Evolutionary conservation across 1,139 yeast species (phyloP).

Genomic region (Arxiozyma telluris): DNA sequence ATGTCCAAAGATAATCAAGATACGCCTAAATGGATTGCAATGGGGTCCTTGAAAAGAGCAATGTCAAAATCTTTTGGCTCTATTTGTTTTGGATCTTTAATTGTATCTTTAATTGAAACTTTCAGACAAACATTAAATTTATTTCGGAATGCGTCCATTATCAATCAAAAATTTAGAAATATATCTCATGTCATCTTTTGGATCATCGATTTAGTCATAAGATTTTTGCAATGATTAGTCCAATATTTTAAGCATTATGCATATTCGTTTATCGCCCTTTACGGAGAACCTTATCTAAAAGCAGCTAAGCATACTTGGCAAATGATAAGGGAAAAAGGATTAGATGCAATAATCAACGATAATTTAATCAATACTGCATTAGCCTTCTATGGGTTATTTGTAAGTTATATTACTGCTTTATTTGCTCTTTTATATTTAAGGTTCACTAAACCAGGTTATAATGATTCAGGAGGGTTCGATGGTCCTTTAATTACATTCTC

Average conservation of each 20-base stretch:
- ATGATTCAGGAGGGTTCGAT: slow-evolving; percentile 54
- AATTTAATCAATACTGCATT: slow-evolving; percentile 71
- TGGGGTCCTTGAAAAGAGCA: slow-evolving; percentile 75
- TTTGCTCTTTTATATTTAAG: slow-evolving; percentile 63
- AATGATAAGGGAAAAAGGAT: slow-evolving; percentile 67
- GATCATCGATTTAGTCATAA: slow-evolving; percentile 51
- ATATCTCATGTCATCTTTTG: slow-evolving; percentile 49
- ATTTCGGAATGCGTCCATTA: slow-evolving; percentile 38
- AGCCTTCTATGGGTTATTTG: slow-evolving; percentile 60
- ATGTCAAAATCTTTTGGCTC: slow-evolving; percentile 86
- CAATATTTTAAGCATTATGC: slow-evolving; percentile 88
- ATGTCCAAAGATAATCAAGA: slow-evolving; percentile 71
- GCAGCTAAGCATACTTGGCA: slow-evolving; percentile 81
- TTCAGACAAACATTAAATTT: slow-evolving; percentile 36
- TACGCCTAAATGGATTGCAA: slow-evolving; percentile 69
- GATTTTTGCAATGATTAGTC: slow-evolving; percentile 68
- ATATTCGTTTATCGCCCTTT: slow-evolving; percentile 76
- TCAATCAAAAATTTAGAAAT: slow-evolving; percentile 43
- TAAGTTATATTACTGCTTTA: slow-evolving; percentile 60
- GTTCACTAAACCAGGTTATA: slow-evolving; percentile 66
- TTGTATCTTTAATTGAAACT: slow-evolving; percentile 68
- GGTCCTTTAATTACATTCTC: slow-evolving; percentile 75
- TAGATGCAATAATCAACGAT: slow-evolving; percentile 81
- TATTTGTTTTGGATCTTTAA: slow-evolving; percentile 76
- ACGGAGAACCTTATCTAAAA: slow-evolving; percentile 67